These are phyloP conservation scores for Canna indica DNA, from an alignment of 176 grass and related monocot genomes.

Conservation along the genomic window DNA sequence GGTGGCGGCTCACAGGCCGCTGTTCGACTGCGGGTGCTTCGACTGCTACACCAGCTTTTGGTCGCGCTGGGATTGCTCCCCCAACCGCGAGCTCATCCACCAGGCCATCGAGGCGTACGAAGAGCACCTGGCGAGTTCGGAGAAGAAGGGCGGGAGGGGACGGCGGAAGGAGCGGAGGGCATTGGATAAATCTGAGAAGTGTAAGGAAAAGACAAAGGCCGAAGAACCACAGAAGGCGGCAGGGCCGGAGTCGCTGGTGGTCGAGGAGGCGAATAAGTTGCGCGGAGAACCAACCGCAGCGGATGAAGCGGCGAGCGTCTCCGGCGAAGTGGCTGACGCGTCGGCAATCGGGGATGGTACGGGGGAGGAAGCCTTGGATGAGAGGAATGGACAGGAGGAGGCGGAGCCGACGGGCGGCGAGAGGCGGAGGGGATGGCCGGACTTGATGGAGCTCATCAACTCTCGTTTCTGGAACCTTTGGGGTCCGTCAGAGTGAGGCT, in stretches of 20 bases:
- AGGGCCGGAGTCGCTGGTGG: neutral
- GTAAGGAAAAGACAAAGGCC: constrained; percentile 14
- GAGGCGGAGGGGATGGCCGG: constrained; percentile 37
- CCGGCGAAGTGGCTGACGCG: constrained; percentile 13
- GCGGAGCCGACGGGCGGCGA: constrained; percentile 7
- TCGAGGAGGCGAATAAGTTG: neutral
- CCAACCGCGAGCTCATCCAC: constrained; percentile 39
- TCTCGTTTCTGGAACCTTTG: constrained; percentile 39
- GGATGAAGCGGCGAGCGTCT: neutral
- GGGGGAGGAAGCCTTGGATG: neutral
- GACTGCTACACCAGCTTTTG: constrained; percentile 57
- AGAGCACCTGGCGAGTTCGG: constrained; percentile 30
- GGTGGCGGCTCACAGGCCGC: constrained; percentile 21
- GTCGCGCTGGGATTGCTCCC: constrained; percentile 42
- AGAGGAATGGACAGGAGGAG: neutral
- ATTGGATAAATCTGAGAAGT: neutral
- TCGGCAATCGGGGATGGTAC: neutral
- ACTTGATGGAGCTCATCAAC: constrained; percentile 34
- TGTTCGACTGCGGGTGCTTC: constrained; percentile 42
- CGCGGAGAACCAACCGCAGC: neutral
- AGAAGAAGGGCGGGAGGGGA: constrained; percentile 24
- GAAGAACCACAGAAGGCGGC: neutral
- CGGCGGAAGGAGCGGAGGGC: constrained; percentile 21
- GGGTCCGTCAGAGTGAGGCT: constrained; percentile 17
- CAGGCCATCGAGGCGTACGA: constrained; percentile 43